Conservation (phyloP, 192 early-diverging fungal genomes). For the Coemansia sp. region DNA sequence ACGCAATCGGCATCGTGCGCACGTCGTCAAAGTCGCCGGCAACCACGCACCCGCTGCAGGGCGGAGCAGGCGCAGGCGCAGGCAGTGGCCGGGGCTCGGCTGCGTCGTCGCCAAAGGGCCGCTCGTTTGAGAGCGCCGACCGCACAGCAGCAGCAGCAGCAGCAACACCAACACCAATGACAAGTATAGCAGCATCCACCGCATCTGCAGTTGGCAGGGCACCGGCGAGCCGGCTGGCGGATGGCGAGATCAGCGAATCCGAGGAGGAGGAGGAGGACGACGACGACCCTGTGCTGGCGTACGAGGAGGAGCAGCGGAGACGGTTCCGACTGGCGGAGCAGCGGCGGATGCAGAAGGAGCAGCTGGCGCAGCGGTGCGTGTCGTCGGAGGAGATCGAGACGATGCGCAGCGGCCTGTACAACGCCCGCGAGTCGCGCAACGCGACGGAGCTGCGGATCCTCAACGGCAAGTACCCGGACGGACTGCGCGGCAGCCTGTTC, state of each 20-base stretch:
- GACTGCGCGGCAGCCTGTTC: conserved; percentile 66
- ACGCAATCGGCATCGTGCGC: conserved; percentile 12
- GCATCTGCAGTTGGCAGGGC: conserved; percentile 8
- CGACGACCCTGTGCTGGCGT: conserved; percentile 20
- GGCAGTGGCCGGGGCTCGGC: conserved; percentile 19
- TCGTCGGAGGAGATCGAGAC: conserved; percentile 42
- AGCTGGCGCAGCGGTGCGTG: conserved; percentile 24
- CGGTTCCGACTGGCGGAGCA: conserved; percentile 37
- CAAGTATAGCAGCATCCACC: conserved; percentile 3
- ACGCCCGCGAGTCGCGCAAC: conserved; percentile 51
- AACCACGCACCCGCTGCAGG: conserved; percentile 33
- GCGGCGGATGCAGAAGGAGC: conserved; percentile 39
- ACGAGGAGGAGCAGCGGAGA: conserved; percentile 37
- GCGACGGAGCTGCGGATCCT: conserved; percentile 55
- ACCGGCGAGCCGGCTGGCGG: conserved; percentile 12
- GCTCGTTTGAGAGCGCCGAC: conserved; percentile 21
- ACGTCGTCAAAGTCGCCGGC: conserved; percentile 24
- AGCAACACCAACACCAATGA: background rate
- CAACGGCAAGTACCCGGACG: conserved; percentile 63
- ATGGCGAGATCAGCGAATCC: conserved; percentile 17
- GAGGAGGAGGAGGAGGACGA: conserved; percentile 14
- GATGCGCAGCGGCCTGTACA: conserved; percentile 58
- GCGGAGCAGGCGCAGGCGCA: background rate
- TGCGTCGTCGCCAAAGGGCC: conserved; percentile 12
- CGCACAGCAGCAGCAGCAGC: conserved; percentile 7